These are phyloP conservation scores for Lachancea sp. DNA, from an alignment of 805 yeast species.

Conservation along the genomic window DNA sequence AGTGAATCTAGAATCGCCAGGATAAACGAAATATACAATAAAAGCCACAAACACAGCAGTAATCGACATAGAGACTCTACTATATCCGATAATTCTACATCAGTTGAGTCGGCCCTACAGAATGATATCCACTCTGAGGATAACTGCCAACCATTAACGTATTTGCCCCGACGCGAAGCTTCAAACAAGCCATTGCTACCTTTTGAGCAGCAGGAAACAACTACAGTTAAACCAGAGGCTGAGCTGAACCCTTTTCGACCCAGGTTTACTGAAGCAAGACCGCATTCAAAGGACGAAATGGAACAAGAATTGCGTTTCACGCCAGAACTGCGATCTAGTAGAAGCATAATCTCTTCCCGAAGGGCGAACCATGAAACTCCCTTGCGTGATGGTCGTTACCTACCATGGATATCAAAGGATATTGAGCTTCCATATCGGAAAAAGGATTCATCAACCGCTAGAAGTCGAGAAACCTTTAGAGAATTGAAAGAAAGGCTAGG, in stretches of 20 bases:
- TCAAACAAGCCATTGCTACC: background rate
- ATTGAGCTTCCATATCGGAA: background rate
- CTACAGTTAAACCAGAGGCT: constrained; percentile 13
- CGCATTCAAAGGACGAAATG: constrained; percentile 15
- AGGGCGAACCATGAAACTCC: constrained; percentile 4
- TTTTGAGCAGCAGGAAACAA: constrained; percentile 1
- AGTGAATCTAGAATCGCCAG: constrained; percentile 23
- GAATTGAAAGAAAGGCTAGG: constrained; percentile 25
- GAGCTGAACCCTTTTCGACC: constrained; percentile 11
- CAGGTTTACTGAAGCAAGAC: constrained; percentile 2
- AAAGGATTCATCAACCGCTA: background rate
- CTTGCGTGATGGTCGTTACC: background rate
- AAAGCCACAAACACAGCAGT: constrained; percentile 7
- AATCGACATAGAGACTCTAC: constrained; percentile 17
- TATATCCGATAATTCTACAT: constrained; percentile 18
- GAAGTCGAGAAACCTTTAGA: constrained; percentile 3
- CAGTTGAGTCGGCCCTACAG: constrained; percentile 1
- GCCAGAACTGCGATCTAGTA: constrained; percentile 21
- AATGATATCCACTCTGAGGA: background rate
- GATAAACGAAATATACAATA: constrained; percentile 23
- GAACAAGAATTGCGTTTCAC: constrained; percentile 31
- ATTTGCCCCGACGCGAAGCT: background rate
- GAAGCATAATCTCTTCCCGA: constrained; percentile 13
- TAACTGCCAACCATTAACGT: constrained; percentile 3
- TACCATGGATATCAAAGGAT: background rate